phyloP scores from a whole-genome alignment of 345 rosid genomes.

The Camelina hispida region DNA sequence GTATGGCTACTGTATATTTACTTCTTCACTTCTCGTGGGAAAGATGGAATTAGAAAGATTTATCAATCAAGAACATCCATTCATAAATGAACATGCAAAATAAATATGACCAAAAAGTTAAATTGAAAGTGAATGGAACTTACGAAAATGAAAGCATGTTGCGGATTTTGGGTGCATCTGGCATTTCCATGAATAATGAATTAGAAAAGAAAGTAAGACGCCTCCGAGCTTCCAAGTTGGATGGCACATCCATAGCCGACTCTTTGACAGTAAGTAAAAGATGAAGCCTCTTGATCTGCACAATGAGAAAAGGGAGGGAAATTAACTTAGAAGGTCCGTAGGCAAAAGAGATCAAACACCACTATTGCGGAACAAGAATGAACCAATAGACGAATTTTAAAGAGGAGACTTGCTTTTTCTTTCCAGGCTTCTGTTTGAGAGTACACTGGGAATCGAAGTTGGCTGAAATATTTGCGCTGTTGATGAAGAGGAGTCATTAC shows the following conservation, averaged over 20 bases:
- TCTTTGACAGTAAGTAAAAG: slow-evolving; percentile 66
- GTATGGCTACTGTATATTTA: slow-evolving; percentile 1
- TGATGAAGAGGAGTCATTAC: slow-evolving; percentile 64
- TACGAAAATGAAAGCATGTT: slow-evolving; percentile 72
- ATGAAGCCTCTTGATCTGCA: slow-evolving; percentile 62
- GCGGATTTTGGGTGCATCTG: slow-evolving; percentile 62
- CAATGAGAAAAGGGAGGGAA: slow-evolving; percentile 18
- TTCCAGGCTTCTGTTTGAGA: slow-evolving; percentile 62
- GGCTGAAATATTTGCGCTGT: slow-evolving; percentile 51
- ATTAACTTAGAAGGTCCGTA: slow-evolving; percentile 22
- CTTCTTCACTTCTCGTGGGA: neutral
- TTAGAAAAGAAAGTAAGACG: slow-evolving; percentile 68
- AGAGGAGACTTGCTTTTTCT: slow-evolving; percentile 51
- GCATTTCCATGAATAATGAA: slow-evolving; percentile 77
- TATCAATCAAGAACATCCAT: too few species aligned
- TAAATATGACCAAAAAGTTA: slow-evolving; percentile 4
- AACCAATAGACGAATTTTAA: slow-evolving; percentile 13
- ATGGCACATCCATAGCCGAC: slow-evolving; percentile 70
- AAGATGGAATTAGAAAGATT: neutral
- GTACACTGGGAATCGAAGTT: slow-evolving; percentile 52
- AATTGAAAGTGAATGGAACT: slow-evolving; percentile 34
- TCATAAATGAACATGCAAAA: neutral
- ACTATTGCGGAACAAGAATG: slow-evolving; percentile 12
- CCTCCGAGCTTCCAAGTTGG: slow-evolving; percentile 72
- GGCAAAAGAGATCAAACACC: slow-evolving; percentile 22